These are phyloP conservation scores for Petrea volubilis DNA, from an alignment of 257 asterid species.

Conservation along the genomic window DNA sequence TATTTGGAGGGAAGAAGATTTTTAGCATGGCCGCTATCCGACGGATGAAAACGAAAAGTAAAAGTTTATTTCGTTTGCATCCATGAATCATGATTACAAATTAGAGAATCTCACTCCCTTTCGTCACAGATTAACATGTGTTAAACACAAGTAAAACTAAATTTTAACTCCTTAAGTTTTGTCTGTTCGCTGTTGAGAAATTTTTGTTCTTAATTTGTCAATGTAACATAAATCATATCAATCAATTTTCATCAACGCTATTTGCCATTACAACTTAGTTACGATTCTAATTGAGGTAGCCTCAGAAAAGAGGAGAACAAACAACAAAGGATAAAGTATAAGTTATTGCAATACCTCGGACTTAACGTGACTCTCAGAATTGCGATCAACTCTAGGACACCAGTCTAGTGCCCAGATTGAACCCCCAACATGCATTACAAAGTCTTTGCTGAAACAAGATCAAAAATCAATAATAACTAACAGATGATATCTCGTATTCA, in stretches of 20 bases:
- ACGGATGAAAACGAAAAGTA: background rate
- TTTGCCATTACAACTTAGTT: background rate
- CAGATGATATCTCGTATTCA: constrained; percentile 1
- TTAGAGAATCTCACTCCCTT: background rate
- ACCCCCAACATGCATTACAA: constrained; percentile 87
- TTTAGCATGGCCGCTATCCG: background rate
- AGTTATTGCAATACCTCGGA: constrained; percentile 60
- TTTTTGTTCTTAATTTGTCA: too few species aligned
- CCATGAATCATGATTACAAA: too few species aligned
- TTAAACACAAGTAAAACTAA: background rate
- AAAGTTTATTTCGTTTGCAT: too few species aligned
- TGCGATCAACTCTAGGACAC: constrained; percentile 70
- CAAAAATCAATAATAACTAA: constrained; percentile 11
- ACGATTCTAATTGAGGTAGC: background rate
- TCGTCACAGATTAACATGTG: background rate
- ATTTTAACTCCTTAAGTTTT: constrained; percentile 1
- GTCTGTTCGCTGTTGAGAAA: too few species aligned
- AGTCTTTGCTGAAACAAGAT: constrained; percentile 68
- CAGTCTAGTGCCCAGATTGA: constrained; percentile 90
- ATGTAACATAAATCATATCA: too few species aligned
- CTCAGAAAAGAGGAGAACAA: background rate
- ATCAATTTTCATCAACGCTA: background rate
- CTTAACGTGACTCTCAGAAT: constrained; percentile 37
- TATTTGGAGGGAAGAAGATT: background rate
- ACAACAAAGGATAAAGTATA: background rate